These are phyloP conservation scores for Suhomyces panamericanus DNA, from an alignment of 1,139 yeast species.

Conservation along the genomic window DNA sequence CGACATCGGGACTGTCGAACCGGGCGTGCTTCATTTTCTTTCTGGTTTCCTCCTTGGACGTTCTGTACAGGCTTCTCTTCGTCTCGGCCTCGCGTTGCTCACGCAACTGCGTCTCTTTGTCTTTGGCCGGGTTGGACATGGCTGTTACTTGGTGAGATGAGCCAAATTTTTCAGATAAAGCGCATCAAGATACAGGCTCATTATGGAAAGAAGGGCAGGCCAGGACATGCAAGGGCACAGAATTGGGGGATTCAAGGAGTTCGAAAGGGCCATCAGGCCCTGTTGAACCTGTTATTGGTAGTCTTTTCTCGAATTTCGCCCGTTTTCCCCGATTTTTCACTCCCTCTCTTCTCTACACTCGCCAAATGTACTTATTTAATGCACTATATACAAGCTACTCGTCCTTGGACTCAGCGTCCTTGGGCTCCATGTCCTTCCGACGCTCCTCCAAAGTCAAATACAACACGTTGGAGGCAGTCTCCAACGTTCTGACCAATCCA, in stretches of 20 bases:
- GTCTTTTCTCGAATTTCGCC: no score
- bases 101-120: constrained; percentile 28
- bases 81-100: constrained; percentile 37
- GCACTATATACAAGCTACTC: constrained; percentile 8
- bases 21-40: constrained; percentile 36
- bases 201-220: neutral
- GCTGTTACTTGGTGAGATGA: constrained; percentile 5
- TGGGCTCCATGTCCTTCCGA: constrained; percentile 44
- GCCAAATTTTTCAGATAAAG: constrained; percentile 9
- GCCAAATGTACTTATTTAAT: neutral
- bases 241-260: no score
- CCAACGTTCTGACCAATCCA: constrained; percentile 80
- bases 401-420: constrained; percentile 6
- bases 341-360: neutral
- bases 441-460: constrained; percentile 74
- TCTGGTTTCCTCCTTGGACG: constrained; percentile 37
- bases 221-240: neutral
- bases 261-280: no score
- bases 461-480: constrained; percentile 62
- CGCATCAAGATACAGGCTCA: constrained; percentile 1
- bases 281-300: no score
- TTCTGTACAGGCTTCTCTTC: constrained; percentile 42
- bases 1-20: constrained; percentile 21
- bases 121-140: constrained; percentile 16
- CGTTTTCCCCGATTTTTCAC: neutral